These are phyloP conservation scores for Pistacia vera DNA, from an alignment of 345 rosid genomes.

Conservation along the genomic window DNA sequence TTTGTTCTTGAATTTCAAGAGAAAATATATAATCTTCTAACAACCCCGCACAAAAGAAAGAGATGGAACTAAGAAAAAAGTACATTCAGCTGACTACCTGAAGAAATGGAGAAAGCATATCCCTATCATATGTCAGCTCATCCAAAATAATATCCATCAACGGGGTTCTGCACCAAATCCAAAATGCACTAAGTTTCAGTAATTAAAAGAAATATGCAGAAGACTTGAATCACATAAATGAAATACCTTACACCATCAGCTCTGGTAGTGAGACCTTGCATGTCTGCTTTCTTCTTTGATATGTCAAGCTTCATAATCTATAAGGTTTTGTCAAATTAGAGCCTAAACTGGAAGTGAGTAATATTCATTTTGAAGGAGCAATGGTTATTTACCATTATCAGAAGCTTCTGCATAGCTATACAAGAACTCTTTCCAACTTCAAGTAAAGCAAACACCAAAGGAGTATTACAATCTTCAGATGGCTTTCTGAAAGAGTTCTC, in stretches of 20 bases:
- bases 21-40: neutral
- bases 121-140: constrained; percentile 61
- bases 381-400: constrained; percentile 49
- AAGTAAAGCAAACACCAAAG: constrained; percentile 41
- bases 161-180: constrained; percentile 64
- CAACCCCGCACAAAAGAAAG: neutral
- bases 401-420: constrained; percentile 58
- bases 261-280: constrained; percentile 56
- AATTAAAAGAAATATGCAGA: neutral
- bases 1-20: neutral
- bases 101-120: constrained; percentile 58
- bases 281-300: constrained; percentile 68
- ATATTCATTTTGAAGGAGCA: constrained; percentile 2
- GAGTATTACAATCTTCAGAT: constrained; percentile 28
- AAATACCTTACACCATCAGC: constrained; percentile 79
- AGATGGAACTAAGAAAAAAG: constrained; percentile 1
- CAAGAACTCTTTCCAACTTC: constrained; percentile 53
- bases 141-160: constrained; percentile 71
- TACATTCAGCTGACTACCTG: constrained; percentile 44
- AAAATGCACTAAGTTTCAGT: too few species aligned
- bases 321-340: constrained; percentile 18
- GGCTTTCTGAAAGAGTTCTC: constrained; percentile 26
- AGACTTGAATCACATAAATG: constrained; percentile 9
- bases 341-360: neutral
- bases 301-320: constrained; percentile 86